Conservation (phyloP, 2,329 filamentous ascomycete species). For the Cladosporium halotolerans region DNA sequence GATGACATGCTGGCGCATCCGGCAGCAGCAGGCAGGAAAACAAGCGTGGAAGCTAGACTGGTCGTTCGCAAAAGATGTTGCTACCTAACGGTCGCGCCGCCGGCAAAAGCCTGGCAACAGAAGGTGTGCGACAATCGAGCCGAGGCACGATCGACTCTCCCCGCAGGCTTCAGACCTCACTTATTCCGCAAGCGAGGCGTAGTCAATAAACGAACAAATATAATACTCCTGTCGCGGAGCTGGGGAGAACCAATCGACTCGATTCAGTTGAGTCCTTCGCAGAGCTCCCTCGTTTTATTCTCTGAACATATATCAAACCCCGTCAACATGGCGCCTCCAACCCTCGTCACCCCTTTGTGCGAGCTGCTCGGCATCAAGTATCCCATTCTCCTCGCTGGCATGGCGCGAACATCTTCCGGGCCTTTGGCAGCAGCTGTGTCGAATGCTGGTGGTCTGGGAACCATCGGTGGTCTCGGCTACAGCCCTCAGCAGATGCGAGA, state of each 20-base stretch:
- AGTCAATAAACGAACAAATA: no score
- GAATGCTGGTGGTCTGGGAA: slow-evolving; percentile 75
- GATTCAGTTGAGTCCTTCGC: no score
- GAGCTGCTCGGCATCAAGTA: slow-evolving; percentile 75
- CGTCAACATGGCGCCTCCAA: slow-evolving; percentile 25
- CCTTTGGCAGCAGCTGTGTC: slow-evolving; percentile 78
- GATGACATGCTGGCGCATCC: no score
- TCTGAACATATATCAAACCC: neutral
- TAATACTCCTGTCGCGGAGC: no score
- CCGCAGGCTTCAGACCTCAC: neutral
- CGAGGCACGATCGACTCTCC: slow-evolving; percentile 1
- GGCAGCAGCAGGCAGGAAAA: no score
- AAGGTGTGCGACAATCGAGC: neutral
- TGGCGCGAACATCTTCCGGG: slow-evolving; percentile 79
- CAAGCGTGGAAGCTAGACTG: no score
- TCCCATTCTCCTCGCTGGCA: slow-evolving; percentile 86
- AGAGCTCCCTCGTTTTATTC: no score
- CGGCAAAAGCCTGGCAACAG: no score
- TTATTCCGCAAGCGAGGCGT: slow-evolving; percentile 1
- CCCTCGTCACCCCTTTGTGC: slow-evolving; percentile 72
- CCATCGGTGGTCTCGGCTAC: slow-evolving; percentile 59
- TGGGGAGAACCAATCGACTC: no score
- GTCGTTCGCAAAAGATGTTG: no score
- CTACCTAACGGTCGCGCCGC: no score
- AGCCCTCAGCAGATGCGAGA: slow-evolving; percentile 67